Base-by-base conservation (phyloP, 1,139 yeast genomes). In the Saccharomycopsis crataegensis region DNA sequence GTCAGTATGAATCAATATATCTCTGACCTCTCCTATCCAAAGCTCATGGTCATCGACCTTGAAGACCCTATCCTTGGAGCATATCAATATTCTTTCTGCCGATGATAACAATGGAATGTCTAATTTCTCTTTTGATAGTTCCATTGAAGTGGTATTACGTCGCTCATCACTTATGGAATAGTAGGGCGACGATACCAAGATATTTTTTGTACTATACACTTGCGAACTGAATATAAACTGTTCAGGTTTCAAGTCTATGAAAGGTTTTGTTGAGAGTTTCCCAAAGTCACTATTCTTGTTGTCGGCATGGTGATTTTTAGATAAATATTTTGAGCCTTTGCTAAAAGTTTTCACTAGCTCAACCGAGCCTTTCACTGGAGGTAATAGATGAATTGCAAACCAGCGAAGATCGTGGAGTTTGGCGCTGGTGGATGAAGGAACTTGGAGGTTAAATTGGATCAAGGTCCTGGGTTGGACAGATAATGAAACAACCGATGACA, bases 11-110 rank as follows among this genome's bases (percentile, higher is more conserved):
- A 59, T 55, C 28, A 77, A 53, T 5, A 82, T 76, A 50, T 83
- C 83, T 41, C 75, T 65, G 1, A 85, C 87, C 56, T 76, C 74
- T 2, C 86, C 94, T 2, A 87, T 81, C 96, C 96, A 89, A 2
- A 90, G 82, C 65, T 89, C 96, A 66, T 90, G 96, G 61, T 84
- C 87, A 56, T 84, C 89, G 0, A 89, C 81, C 17, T 68, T 67
- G 54, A 86, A 74, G 7, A 78, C 80, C 42, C 75, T 69, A 44
- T 70, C 69, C 47, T 80, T 78, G 56, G 77, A 71, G 64, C 96
- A 88, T 14, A 87, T 76, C 55, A 89, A 69, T 0, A 83, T 79
- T 34, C 82, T 70, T 59, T 83, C 89, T 17, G 86, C 78, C 38
- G 76, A 73, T 12, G 71, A 71, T 49, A 89, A 65, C 0, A 86